A percentile compares a stretch with the other conserved stretches of the same genome.
Conservation (phyloP, 257 asterid species). For the Jacaranda mimosifolia region DNA sequence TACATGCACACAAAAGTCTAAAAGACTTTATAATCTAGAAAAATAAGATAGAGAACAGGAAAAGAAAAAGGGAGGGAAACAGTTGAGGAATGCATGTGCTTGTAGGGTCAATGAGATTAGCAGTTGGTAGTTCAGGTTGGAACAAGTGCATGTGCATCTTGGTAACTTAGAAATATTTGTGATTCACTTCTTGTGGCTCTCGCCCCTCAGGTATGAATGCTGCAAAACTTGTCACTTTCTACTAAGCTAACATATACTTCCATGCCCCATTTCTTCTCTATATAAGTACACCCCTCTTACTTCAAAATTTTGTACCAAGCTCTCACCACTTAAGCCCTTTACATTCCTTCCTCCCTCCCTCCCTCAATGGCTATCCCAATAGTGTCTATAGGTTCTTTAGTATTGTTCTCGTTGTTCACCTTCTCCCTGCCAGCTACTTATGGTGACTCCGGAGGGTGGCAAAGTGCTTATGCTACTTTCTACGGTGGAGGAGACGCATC, state of each 20-base stretch:
- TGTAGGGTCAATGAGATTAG: slow-evolving; percentile 56
- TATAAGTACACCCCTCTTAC: slow-evolving; percentile 44
- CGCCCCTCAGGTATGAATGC: slow-evolving; percentile 33
- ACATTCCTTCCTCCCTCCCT: neutral
- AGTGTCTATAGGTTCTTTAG: slow-evolving; percentile 36
- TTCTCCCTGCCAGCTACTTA: slow-evolving; percentile 34
- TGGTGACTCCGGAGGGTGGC: slow-evolving; percentile 71
- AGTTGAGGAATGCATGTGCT: slow-evolving; percentile 62
- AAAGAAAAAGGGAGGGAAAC: slow-evolving; percentile 4
- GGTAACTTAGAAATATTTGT: slow-evolving; percentile 17
- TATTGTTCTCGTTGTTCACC: slow-evolving; percentile 37
- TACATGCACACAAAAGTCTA: slow-evolving; percentile 10
- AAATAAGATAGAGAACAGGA: neutral
- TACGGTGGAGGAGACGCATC: slow-evolving; percentile 87
- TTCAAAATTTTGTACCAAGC: slow-evolving; percentile 21
- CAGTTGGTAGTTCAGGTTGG: slow-evolving; percentile 58
- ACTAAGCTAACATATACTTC: neutral
- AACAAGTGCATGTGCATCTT: slow-evolving; percentile 66
- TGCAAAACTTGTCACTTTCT: slow-evolving; percentile 50
- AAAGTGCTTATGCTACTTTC: slow-evolving; percentile 74
- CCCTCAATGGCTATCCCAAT: slow-evolving; percentile 52
- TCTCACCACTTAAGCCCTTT: slow-evolving; percentile 14
- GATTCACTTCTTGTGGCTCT: slow-evolving; percentile 40
- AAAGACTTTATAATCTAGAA: neutral
- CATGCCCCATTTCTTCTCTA: slow-evolving; percentile 23